Evolutionary conservation across 169 alveolate species (phyloP).

Genomic region (Amoebophrya sp.): DNA sequence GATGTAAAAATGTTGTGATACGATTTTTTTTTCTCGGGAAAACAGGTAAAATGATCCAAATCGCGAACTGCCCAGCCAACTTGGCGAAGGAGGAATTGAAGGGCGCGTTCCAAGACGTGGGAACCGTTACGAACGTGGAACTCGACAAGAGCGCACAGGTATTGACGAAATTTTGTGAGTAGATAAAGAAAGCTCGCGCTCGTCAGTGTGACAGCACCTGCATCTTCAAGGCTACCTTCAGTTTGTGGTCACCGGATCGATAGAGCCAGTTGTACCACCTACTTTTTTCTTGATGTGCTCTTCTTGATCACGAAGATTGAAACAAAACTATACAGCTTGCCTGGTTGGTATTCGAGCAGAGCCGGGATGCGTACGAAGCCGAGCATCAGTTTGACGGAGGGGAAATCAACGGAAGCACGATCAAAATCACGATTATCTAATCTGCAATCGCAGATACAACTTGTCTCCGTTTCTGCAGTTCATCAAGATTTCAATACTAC

Average conservation of each 20-base stretch:
- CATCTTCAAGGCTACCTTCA: too few species aligned
- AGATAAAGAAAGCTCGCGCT: too few species aligned
- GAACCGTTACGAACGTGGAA: not conserved
- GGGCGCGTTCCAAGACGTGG: not conserved
- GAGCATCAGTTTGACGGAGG: conserved; percentile 23
- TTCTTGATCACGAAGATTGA: too few species aligned
- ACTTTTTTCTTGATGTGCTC: not conserved
- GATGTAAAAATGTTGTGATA: too few species aligned
- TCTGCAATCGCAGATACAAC: too few species aligned
- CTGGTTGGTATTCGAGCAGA: not conserved
- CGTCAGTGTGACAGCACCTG: too few species aligned
- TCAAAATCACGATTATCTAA: not conserved
- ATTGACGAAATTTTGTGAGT: too few species aligned
- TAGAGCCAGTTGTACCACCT: too few species aligned
- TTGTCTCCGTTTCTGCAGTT: not conserved
- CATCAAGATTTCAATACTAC: too few species aligned
- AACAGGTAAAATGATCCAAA: not conserved
- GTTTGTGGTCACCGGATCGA: too few species aligned
- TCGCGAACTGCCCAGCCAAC: not conserved
- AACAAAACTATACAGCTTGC: too few species aligned
- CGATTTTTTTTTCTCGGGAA: too few species aligned
- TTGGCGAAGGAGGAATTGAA: not conserved
- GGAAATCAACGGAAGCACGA: not conserved
- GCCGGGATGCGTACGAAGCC: not conserved
- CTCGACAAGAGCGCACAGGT: not conserved